These are phyloP conservation scores for Beauveria varroae DNA, from an alignment of 2,329 filamentous ascomycete genomes.

Conservation along the genomic window DNA sequence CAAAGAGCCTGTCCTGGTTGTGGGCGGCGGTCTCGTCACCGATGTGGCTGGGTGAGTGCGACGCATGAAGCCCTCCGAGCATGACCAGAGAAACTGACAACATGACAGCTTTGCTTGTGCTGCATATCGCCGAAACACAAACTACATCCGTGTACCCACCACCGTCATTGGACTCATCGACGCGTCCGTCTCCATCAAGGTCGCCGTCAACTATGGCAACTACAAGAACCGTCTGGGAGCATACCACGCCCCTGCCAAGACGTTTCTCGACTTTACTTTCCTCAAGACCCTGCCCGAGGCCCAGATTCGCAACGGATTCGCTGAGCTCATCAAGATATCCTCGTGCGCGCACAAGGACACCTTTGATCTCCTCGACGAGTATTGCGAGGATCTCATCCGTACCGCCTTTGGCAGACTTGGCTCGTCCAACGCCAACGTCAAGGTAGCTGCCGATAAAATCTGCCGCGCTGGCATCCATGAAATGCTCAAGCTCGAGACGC, in stretches of 20 bases:
- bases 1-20: constrained; percentile 60
- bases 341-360: constrained; percentile 60
- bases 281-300: constrained; percentile 58
- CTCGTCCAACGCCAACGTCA: constrained; percentile 46
- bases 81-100: constrained; percentile 16
- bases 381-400: constrained; percentile 59
- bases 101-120: constrained; percentile 57
- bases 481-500: constrained; percentile 67
- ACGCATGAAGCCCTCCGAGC: constrained; percentile 19
- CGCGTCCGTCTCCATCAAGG: constrained; percentile 68
- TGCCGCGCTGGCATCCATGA: constrained; percentile 63
- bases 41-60: constrained; percentile 61
- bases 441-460: constrained; percentile 56
- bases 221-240: constrained; percentile 70
- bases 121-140: constrained; percentile 63
- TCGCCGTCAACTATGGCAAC: constrained; percentile 69
- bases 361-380: constrained; percentile 60
- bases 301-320: constrained; percentile 67
- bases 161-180: constrained; percentile 71
- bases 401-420: constrained; percentile 58
- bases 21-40: constrained; percentile 63
- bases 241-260: constrained; percentile 64
- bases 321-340: constrained; percentile 69
- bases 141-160: constrained; percentile 66
- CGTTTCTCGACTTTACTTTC: constrained; percentile 67